Evolutionary conservation across 1,284 basidiomycete species (phyloP), one percentile per base, ranked within the genome.

Genomic region (Schizophyllum commune): DNA sequence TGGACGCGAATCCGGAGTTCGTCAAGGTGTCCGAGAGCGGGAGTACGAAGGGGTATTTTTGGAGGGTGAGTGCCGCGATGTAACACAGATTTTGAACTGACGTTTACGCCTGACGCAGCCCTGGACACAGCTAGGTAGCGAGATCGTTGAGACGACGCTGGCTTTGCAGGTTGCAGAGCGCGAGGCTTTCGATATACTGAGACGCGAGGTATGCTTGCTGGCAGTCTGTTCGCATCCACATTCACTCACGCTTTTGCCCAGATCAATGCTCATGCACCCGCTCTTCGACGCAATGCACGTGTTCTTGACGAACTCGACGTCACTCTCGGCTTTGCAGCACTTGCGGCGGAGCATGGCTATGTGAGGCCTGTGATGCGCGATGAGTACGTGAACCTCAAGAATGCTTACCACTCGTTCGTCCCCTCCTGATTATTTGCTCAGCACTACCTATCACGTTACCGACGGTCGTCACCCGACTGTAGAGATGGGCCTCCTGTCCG

Each of bases 381-480:
- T 8, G 81, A 87, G 93, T 94, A 65, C 68, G 86, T 70, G 22
- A 3, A n/a, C n/a, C 58, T 32, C 56, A 34, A 51, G 27, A 17
- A 56, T 17, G 32, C 32, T 8, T 13, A 13, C 17, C 51, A 34
- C 11, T 52, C 51, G 55, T 59, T 19, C 59, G 65, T 20, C 54
- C 3, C 7, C 51, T 52, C 47, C 27, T 27, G 27, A 27, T 5
- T 27, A 27, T 27, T 27, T 27, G 27, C 27, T 27, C 27, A 94
- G 92, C 21, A 73, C 77, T 19, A 76, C 79, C 0, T 88, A 93
- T 63, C 72, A 85, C 4, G 86, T 98, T 20, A 73, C 77, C 4
- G 85, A 91, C 61, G 96, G 94, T 9, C 85, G 96, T 11, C 96
- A 99, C 76, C 92, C 96, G 0, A 88, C 91, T 0, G 96, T 98